Conservation (phyloP, 768 basidiomycete species). For the Hygrophorus russula region DNA sequence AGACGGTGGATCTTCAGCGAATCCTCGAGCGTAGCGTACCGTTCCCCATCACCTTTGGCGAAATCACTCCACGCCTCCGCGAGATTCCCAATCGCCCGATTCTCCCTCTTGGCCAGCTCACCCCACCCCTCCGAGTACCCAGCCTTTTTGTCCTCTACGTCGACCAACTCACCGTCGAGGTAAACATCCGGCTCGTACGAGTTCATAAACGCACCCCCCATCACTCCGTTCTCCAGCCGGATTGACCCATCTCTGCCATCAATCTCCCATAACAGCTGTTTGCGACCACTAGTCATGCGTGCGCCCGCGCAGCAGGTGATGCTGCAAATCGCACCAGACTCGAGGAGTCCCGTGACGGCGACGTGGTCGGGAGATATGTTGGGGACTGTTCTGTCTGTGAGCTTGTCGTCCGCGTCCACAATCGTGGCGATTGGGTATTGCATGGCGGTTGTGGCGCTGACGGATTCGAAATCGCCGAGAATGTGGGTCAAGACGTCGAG, state of each 20-base stretch:
- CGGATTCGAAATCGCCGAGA: constrained; percentile 20
- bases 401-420: constrained; percentile 14
- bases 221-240: constrained; percentile 14
- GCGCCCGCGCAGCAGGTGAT: constrained; percentile 17
- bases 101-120: too few species aligned
- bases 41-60: constrained; percentile 10
- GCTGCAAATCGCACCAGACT: constrained; percentile 18
- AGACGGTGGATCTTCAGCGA: constrained; percentile 14
- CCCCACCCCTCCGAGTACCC: too few species aligned
- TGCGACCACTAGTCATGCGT: constrained; percentile 13
- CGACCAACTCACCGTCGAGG: constrained; percentile 20
- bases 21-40: constrained; percentile 19
- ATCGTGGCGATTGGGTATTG: constrained; percentile 17
- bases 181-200: constrained; percentile 16
- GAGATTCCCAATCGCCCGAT: constrained; percentile 1
- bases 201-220: constrained; percentile 9
- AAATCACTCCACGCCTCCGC: constrained; percentile 12
- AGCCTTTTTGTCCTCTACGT: constrained; percentile 7
- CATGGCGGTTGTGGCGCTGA: constrained; percentile 15
- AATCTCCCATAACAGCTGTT: constrained; percentile 21
- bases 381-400: constrained; percentile 14
- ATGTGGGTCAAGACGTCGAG: constrained; percentile 17
- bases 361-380: constrained; percentile 16
- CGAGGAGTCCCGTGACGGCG: constrained; percentile 18
- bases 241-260: constrained; percentile 23